Conservation (phyloP, 2,329 filamentous ascomycete genomes). For the Cladorrhinum sp. region DNA sequence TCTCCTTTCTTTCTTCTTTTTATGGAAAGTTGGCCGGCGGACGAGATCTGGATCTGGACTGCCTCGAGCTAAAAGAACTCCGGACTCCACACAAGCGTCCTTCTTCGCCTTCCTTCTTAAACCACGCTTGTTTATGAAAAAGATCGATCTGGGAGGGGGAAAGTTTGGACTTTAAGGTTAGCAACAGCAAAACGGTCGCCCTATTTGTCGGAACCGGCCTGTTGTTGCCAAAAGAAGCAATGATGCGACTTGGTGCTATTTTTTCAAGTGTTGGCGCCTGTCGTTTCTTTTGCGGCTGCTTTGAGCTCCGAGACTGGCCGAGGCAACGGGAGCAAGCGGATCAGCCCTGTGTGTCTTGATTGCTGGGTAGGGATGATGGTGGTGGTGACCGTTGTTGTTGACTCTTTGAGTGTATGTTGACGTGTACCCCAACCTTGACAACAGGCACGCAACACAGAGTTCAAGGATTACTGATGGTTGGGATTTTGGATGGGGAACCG, state of each 20-base stretch:
- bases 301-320: conserved; percentile 18
- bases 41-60: background rate
- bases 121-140: background rate
- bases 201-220: background rate
- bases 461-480: conserved; percentile 8
- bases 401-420: conserved; percentile 5
- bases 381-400: conserved; percentile 6
- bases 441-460: conserved; percentile 16
- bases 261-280: conserved; percentile 3
- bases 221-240: conserved; percentile 6
- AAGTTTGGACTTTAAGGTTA: conserved; percentile 3
- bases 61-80: background rate
- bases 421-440: conserved; percentile 18
- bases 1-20: background rate
- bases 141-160: background rate
- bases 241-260: conserved; percentile 7
- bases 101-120: background rate
- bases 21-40: background rate
- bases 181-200: conserved; percentile 7
- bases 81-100: background rate
- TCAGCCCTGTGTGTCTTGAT: conserved; percentile 5
- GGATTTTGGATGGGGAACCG: conserved; percentile 3
- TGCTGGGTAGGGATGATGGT: background rate
- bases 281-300: conserved; percentile 21
- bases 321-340: conserved; percentile 13